Evolutionary conservation across 2,329 filamentous ascomycete species (phyloP), one percentile per base, ranked within the genome.

Genomic region (Emergomyces africanus): DNA sequence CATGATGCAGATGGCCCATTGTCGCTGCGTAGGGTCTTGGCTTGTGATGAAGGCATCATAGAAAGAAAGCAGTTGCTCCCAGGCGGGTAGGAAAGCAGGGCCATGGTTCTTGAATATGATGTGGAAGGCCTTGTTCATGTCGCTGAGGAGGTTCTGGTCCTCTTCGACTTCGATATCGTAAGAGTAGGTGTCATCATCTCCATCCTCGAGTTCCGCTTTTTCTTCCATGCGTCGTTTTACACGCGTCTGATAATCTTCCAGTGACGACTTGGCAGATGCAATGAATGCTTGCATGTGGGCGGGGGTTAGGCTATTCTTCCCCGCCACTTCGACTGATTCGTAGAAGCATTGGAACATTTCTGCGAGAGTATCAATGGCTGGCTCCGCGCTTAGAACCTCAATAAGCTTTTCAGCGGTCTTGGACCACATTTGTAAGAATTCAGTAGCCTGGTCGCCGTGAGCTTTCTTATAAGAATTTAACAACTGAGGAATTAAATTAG

Each of bases 281-380:
- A 97, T 92, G 73, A 97, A 99, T 50, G 84, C 83, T 60, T 81
- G 79, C 87, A 99, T 91, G 71, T 96, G 88, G 44, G 86, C 81
- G 44, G 81, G 78, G 5, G 81, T 89, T 53, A 99, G 80, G 70
- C 87, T 92, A 66, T 88, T 85, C 74, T 89, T 89, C 61, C 92
- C 92, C 64, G 95, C 83, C 25, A 96, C 91, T 75, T 97, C 92
- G 8, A 99, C 86, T 30, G 90, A 96, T 73, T 99, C 94, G 73
- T 99, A 99, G 79, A 99, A 99, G 78, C 94, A 99, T 74, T 97
- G 92, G 75, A 96, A 99, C 90, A 99, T 96, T 75, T 97, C 94
- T 1, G 94, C 92, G 53, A 99, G 81, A 0, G 94, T 96, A 67
- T 99, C 94, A 61, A 99, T 91, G 1, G 91, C 90, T 23, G 94